A percentile compares a stretch with the other conserved stretches of the same genome.
These are phyloP conservation scores for Lactarius tabidus DNA, from an alignment of 768 basidiomycete genomes.

Conservation along the genomic window DNA sequence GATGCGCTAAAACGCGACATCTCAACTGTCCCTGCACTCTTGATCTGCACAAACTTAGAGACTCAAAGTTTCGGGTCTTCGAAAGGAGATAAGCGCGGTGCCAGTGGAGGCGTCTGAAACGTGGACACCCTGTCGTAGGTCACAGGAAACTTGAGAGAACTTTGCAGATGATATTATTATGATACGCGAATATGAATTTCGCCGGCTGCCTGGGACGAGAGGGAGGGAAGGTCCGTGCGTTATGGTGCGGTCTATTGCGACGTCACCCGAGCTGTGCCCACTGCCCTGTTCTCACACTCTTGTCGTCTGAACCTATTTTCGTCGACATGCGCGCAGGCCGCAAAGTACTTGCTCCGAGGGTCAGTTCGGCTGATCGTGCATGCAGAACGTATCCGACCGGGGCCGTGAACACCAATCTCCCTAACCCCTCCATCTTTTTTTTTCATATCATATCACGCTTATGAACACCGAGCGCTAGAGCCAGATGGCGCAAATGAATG, in stretches of 20 bases:
- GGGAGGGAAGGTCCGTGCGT: not conserved
- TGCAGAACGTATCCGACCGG: not conserved
- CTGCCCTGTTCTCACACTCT: constrained; percentile 5
- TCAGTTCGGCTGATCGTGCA: not conserved
- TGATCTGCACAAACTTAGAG: not conserved
- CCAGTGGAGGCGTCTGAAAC: not conserved
- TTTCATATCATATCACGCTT: not conserved
- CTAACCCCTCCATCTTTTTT: no score
- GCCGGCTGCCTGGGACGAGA: not conserved
- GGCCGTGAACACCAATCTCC: not conserved
- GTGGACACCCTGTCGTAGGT: not conserved
- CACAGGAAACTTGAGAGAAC: not conserved
- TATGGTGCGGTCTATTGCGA: not conserved
- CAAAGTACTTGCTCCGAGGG: not conserved
- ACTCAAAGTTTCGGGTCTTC: not conserved
- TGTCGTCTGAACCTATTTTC: not conserved
- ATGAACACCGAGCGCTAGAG: not conserved
- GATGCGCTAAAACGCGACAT: not conserved
- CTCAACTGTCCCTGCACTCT: not conserved
- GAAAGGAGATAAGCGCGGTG: not conserved
- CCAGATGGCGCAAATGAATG: constrained; percentile 9
- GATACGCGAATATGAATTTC: constrained; percentile 8
- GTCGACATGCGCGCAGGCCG: not conserved
- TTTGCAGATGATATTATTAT: not conserved
- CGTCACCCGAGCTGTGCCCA: constrained; percentile 9